A percentile compares a stretch with the other conserved stretches of the same genome.
Evolutionary conservation across 495 filamentous ascomycete genomes (phyloP).

Genomic region (Hypoxylon lienhwacheense): DNA sequence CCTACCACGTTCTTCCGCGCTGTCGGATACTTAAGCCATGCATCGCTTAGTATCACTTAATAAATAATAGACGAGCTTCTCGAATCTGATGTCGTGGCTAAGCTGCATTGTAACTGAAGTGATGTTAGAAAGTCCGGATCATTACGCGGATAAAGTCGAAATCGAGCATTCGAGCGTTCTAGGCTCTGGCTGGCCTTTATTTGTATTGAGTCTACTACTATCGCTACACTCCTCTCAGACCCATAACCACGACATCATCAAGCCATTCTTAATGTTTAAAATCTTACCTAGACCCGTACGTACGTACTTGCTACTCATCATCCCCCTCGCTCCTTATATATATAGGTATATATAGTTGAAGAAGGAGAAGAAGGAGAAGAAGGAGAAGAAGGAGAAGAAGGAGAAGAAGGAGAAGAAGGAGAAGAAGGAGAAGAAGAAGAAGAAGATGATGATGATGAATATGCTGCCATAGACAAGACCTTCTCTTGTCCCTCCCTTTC

Average conservation of each 20-base stretch:
- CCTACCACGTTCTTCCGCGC: conserved; percentile 33
- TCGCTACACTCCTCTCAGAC: too few relatives aligned
- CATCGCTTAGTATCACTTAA: conserved; percentile 3
- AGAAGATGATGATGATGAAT: too few relatives aligned
- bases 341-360: too few relatives aligned
- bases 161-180: conserved; percentile 8
- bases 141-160: conserved; percentile 31
- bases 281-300: too few relatives aligned
- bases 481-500: conserved; percentile 6
- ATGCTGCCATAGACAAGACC: not conserved
- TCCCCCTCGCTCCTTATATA: too few relatives aligned
- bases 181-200: conserved; percentile 31
- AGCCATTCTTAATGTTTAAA: conserved; percentile 23
- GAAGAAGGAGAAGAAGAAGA: too few relatives aligned
- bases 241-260: conserved; percentile 15
- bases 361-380: too few relatives aligned
- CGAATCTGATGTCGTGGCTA: conserved; percentile 15
- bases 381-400: too few relatives aligned
- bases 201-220: too few relatives aligned
- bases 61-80: conserved; percentile 10
- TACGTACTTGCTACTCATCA: too few relatives aligned
- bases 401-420: too few relatives aligned
- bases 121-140: conserved; percentile 33
- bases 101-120: conserved; percentile 30
- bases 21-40: conserved; percentile 22